phyloP scores from a whole-genome alignment of 2,329 filamentous ascomycete species.

The Diaporthe australafricana region DNA sequence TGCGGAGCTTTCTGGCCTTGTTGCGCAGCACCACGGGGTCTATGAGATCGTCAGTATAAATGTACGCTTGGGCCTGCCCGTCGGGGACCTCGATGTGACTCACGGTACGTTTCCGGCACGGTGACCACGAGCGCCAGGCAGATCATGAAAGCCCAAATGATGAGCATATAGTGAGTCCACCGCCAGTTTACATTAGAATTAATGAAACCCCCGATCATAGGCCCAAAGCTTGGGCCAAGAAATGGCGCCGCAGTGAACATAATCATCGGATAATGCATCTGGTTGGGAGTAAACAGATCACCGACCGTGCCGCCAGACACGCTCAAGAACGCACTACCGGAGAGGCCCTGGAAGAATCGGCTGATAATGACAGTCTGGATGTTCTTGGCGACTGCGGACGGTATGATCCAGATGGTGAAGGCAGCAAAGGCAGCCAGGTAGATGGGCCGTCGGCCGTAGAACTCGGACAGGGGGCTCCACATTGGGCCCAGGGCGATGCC shows the following conservation, averaged over 20 bases:
- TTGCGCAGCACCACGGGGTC: constrained; percentile 76
- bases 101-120: constrained; percentile 89
- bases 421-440: constrained; percentile 80
- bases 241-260: constrained; percentile 78
- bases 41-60: constrained; percentile 40
- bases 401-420: constrained; percentile 84
- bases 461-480: constrained; percentile 75
- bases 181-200: constrained; percentile 80
- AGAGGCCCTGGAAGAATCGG: constrained; percentile 81
- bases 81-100: constrained; percentile 40
- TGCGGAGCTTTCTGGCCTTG: constrained; percentile 77
- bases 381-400: constrained; percentile 83
- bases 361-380: constrained; percentile 82
- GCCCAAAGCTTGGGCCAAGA: constrained; percentile 69
- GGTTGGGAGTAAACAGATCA: constrained; percentile 76
- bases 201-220: constrained; percentile 81
- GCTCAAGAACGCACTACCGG: constrained; percentile 75
- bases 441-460: constrained; percentile 85
- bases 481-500: constrained; percentile 76
- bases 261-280: constrained; percentile 86
- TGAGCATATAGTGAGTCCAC: constrained; percentile 86
- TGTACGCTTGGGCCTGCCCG: not conserved
- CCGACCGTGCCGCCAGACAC: constrained; percentile 89
- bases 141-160: constrained; percentile 82
- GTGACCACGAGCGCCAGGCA: constrained; percentile 74